phyloP scores from a whole-genome alignment of 2,329 filamentous ascomycete genomes.

The Fusarium secorum region DNA sequence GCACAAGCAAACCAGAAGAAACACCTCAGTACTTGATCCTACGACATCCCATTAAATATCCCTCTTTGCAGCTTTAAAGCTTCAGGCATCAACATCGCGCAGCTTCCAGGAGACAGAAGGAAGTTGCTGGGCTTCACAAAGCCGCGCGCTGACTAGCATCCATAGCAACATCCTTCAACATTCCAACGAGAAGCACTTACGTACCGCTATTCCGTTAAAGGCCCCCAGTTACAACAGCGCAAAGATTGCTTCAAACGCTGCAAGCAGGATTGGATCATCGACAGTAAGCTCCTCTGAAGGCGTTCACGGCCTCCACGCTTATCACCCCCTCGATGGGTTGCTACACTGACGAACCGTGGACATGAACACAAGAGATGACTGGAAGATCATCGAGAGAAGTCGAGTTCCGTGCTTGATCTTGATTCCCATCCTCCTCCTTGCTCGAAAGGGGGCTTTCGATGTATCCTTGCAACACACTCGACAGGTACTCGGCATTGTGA shows the following conservation, averaged over 20 bases:
- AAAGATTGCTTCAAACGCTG: accelerated
- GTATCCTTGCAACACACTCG: accelerated
- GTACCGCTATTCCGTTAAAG: accelerated
- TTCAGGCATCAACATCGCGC: too few species aligned
- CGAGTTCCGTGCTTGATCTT: background rate
- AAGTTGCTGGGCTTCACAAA: accelerated
- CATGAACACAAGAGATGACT: accelerated
- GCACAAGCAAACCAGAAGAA: accelerated
- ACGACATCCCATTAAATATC: too few species aligned
- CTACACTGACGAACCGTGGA: accelerated
- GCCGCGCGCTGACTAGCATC: accelerated
- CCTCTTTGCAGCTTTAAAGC: too few species aligned
- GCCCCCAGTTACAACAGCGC: background rate
- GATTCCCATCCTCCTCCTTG: too few species aligned
- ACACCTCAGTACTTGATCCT: too few species aligned
- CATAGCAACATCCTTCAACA: too few species aligned
- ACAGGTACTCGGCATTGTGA: accelerated
- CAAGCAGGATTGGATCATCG: background rate
- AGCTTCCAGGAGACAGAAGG: accelerated
- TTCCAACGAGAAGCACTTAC: accelerated
- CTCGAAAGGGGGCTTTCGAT: accelerated
- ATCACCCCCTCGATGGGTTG: accelerated
- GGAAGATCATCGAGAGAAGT: accelerated
- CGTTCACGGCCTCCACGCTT: accelerated
- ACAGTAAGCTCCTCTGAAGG: background rate